Percentiles rank a stretch among this genome's conserved stretches.
These are phyloP conservation scores for Yamadazyma tumulicola DNA, from an alignment of 805 yeast species.

Conservation along the genomic window DNA sequence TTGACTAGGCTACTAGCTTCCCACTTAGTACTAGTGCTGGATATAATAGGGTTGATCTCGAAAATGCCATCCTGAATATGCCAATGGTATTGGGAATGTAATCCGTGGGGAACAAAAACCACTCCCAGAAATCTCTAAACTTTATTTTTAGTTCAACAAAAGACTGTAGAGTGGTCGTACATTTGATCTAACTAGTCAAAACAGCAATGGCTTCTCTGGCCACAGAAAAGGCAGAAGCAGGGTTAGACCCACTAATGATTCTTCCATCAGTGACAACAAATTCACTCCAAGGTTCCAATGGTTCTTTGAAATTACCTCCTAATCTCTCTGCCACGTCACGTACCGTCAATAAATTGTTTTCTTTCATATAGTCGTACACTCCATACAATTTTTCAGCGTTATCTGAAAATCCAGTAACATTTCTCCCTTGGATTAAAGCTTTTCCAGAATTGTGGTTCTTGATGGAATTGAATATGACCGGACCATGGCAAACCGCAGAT, in stretches of 20 bases:
- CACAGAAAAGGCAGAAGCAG: conserved; percentile 50
- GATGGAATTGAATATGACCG: conserved; percentile 51
- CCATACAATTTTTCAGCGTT: conserved; percentile 42
- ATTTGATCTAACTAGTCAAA: too few species aligned
- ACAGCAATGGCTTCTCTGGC: conserved; percentile 37
- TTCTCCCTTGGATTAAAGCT: conserved; percentile 48
- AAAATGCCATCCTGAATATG: too few species aligned
- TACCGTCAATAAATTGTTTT: conserved; percentile 30
- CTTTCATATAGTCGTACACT: conserved; percentile 17
- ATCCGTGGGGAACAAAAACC: too few species aligned
- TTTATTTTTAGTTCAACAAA: too few species aligned
- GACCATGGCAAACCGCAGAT: conserved; percentile 68
- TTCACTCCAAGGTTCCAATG: conserved; percentile 51
- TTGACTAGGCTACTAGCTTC: too few species aligned
- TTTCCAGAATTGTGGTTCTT: conserved; percentile 40
- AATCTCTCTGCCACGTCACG: conserved; percentile 33
- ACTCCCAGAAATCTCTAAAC: too few species aligned
- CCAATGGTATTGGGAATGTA: too few species aligned
- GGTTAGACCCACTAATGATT: conserved; percentile 63
- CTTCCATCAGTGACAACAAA: conserved; percentile 55
- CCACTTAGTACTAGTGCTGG: too few species aligned
- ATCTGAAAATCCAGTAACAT: conserved; percentile 59
- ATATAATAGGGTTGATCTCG: too few species aligned
- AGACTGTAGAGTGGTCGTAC: too few species aligned
- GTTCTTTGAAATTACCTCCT: conserved; percentile 44